Evolutionary conservation across 129 eudicot genomes (phyloP).

Genomic region (Flaveria ramosissima): DNA sequence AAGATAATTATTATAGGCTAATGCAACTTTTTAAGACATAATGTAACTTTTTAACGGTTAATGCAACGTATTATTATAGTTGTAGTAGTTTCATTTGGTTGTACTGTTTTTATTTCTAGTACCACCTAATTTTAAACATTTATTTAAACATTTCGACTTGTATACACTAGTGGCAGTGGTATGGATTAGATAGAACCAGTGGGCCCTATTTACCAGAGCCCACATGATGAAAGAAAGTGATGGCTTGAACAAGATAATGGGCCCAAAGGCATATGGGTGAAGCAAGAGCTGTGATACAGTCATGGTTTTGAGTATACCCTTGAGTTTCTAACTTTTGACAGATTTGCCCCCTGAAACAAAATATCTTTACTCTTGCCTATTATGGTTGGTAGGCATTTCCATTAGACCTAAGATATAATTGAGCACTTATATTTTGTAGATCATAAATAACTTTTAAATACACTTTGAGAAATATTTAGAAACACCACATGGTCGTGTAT

Average conservation of each 20-base stretch:
- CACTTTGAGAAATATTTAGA: too few species aligned
- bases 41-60: too few species aligned
- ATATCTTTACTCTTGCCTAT: neutral
- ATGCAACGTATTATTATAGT: too few species aligned
- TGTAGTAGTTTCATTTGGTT: too few species aligned
- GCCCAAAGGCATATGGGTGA: neutral
- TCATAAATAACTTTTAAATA: too few species aligned
- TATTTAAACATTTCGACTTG: neutral
- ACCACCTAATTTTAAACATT: neutral
- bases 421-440: neutral
- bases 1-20: too few species aligned
- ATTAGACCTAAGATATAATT: neutral
- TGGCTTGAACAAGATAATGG: conserved; percentile 1
- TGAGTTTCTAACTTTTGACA: neutral
- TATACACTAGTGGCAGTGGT: neutral
- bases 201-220: neutral
- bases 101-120: too few species aligned
- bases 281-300: conserved; percentile 22
- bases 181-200: neutral
- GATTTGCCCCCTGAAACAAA: neutral
- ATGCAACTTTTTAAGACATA: too few species aligned
- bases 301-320: conserved; percentile 1
- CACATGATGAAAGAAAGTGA: conserved; percentile 10
- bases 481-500: too few species aligned
- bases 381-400: neutral